Conservation (phyloP, 495 filamentous ascomycete species). For the Evansstolkia leycettana region DNA sequence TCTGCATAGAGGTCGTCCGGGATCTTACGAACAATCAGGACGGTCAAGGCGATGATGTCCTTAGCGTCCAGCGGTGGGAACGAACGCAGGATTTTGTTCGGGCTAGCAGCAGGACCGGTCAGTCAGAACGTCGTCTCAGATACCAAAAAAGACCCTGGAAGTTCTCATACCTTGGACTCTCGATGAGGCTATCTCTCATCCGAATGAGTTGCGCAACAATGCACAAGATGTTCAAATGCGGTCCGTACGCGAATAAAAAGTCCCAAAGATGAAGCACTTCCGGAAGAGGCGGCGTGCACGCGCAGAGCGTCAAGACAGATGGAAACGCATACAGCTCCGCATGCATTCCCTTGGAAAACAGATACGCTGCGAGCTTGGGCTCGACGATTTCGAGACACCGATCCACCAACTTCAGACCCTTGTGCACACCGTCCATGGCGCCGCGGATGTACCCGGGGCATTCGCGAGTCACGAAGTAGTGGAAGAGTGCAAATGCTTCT, state of each 20-base stretch:
- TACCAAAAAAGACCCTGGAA: background rate
- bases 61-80: conserved; percentile 77
- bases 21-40: conserved; percentile 72
- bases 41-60: conserved; percentile 65
- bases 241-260: conserved; percentile 90
- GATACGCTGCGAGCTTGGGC: conserved; percentile 68
- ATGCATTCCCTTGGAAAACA: conserved; percentile 73
- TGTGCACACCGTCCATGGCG: conserved; percentile 95
- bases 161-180: conserved; percentile 62
- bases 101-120: conserved; percentile 37
- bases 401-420: conserved; percentile 81
- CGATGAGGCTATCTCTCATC: conserved; percentile 72
- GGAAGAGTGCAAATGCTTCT: conserved; percentile 86
- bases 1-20: conserved; percentile 82
- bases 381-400: conserved; percentile 83
- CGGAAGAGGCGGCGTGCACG: conserved; percentile 91
- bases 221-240: conserved; percentile 89
- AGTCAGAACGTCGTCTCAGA: conserved; percentile 2
- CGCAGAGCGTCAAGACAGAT: conserved; percentile 86
- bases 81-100: conserved; percentile 81
- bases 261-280: conserved; percentile 97
- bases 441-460: conserved; percentile 90
- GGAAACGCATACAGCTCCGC: conserved; percentile 98
- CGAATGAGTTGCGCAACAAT: conserved; percentile 93
- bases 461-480: conserved; percentile 77